These are phyloP conservation scores for Eleusine coracana DNA, from an alignment of 176 grass and related monocot species.

Conservation along the genomic window DNA sequence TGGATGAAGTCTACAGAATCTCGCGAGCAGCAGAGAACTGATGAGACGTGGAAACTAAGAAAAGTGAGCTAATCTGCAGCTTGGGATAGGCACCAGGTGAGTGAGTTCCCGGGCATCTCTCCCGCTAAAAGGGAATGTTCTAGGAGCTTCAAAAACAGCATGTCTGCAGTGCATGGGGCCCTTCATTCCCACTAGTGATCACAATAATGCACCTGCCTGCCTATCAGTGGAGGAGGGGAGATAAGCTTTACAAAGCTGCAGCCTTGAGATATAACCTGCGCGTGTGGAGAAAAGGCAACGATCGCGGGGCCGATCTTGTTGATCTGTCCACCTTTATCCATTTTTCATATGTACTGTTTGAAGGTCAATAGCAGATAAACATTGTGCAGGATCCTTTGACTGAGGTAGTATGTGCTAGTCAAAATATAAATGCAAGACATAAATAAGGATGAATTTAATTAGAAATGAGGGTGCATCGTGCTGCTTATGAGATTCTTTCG, in stretches of 20 bases:
- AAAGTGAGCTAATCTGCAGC: conserved; percentile 29
- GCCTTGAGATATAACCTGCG: background rate
- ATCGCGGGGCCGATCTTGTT: conserved; percentile 11
- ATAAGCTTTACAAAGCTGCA: conserved; percentile 28
- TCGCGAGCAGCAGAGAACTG: background rate
- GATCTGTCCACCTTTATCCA: background rate
- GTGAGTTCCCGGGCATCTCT: background rate
- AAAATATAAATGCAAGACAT: too few species aligned
- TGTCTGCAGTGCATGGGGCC: conserved; percentile 22
- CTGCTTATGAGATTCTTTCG: too few species aligned
- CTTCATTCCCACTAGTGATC: conserved; percentile 26
- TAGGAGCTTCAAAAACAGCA: conserved; percentile 35
- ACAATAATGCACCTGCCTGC: conserved; percentile 40
- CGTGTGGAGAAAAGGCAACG: background rate
- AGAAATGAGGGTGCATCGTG: too few species aligned
- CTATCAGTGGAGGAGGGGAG: background rate
- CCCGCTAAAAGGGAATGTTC: conserved; percentile 43
- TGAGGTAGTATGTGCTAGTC: too few species aligned
- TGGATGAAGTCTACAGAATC: conserved; percentile 28
- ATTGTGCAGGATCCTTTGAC: background rate
- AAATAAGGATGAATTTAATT: too few species aligned
- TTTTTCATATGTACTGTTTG: background rate
- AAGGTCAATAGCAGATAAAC: background rate
- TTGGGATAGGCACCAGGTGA: background rate
- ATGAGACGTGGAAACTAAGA: conserved; percentile 54